Evolutionary conservation across 2,329 filamentous ascomycete genomes (phyloP), one percentile per base, ranked within the genome.

Genomic region (Cephalotrichum gorgonifer): DNA sequence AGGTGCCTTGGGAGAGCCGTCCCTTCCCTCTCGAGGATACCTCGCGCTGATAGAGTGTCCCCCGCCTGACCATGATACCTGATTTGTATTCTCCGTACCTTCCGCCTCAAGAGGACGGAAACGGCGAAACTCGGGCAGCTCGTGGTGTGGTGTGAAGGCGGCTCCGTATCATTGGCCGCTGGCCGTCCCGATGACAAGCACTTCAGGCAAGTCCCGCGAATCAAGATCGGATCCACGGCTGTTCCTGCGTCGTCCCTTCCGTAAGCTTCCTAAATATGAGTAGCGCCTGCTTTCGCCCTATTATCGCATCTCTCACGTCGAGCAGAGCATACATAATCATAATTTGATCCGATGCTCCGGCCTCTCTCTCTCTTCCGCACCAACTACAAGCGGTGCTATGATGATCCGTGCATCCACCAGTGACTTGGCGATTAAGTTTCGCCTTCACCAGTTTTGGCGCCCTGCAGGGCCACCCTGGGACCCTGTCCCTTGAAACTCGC

Each of bases 401-500:
- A 23, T 31, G 45, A 47, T 47, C 45, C 17, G 33, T 47, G 45
- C 45, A 28, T 39, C 45, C 25, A 11, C 31, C 20, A 25, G 25
- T 6, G 43, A 12, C 33, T 25, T 20, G 26, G n/a, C 33, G 23
- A 27, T 42, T 47, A 39, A 39, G 45, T 38, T 47, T 47, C 39
- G 45, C 31, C 14, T n/a, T 31, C 6, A 27, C 33, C 14, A 12
- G 31, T 27, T 38, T 42, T 39, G 9, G 35, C 9, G 35, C n/a
- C 35, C 35, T 6, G 35, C 35, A 39, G 35, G 35, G 35, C 8
- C n/a, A n/a, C n/a, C 35, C 45, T 49, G 56, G 58, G 50, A 60
- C 57, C 53, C 58, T 58, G 49, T 55, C 62, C 69, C 70, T 72
- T 75, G 71, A 78, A 78, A 78, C 74, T 67, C 69, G 68, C 71